Percentiles rank a stretch among this genome's conserved stretches.
phyloP scores from a whole-genome alignment of 164 flowering plant species.

The Stephania cephalantha region DNA sequence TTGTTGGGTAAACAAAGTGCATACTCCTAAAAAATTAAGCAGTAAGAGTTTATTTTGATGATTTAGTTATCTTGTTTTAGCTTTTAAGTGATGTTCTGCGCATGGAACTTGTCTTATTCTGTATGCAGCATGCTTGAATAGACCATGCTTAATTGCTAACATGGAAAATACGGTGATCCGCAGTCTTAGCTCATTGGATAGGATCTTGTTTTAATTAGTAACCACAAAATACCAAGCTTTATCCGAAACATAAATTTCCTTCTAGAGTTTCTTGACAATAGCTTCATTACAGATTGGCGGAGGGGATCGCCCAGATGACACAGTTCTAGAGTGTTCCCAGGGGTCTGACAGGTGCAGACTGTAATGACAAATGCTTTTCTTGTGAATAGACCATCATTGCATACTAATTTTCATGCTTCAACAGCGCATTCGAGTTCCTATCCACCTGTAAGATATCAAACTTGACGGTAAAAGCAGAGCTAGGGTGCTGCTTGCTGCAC shows the following conservation, averaged over 20 bases:
- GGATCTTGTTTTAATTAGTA: background rate
- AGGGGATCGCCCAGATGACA: constrained; percentile 87
- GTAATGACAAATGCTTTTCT: background rate
- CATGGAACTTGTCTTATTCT: too few relatives aligned
- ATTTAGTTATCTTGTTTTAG: too few relatives aligned
- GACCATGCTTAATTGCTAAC: background rate
- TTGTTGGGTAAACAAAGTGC: background rate
- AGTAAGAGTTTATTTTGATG: too few relatives aligned
- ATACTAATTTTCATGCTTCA: constrained; percentile 16
- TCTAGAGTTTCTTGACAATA: constrained; percentile 11
- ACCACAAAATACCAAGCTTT: background rate
- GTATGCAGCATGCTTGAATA: background rate
- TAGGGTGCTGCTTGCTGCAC: constrained; percentile 96
- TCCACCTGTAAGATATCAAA: constrained; percentile 85
- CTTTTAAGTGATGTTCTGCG: too few relatives aligned
- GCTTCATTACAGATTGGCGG: constrained; percentile 73
- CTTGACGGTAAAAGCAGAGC: constrained; percentile 84
- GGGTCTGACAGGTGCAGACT: constrained; percentile 82
- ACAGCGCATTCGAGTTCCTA: constrained; percentile 87
- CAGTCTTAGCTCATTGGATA: background rate
- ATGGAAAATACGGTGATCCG: background rate
- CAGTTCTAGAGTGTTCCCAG: constrained; percentile 69
- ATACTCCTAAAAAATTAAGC: background rate
- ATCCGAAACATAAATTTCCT: background rate
- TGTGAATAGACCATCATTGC: background rate